Percentiles rank a stretch among this genome's conserved stretches.
Evolutionary conservation across 73 alveolate genomes (phyloP).

Genomic region (Diophrys appendiculata): DNA sequence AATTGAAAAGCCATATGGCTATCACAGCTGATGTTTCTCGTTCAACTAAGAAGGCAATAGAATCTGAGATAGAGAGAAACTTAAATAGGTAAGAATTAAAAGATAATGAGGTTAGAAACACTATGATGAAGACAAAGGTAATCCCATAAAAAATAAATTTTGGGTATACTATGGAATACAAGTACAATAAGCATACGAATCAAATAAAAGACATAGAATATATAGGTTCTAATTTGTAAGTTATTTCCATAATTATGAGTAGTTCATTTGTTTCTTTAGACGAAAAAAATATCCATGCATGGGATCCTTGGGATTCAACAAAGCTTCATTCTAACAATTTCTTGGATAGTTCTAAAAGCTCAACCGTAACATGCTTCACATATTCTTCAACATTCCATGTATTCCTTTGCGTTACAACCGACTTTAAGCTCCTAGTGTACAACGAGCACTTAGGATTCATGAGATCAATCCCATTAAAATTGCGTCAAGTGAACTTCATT

Average conservation of each 20-base stretch:
- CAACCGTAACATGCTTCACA: not conserved
- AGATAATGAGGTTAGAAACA: too few relatives aligned
- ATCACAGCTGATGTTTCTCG: too few relatives aligned
- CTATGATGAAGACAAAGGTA: too few relatives aligned
- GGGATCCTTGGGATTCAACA: conserved; percentile 7
- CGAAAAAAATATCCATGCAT: conserved; percentile 5
- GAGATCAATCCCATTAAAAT: not conserved
- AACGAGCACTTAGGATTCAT: conserved; percentile 52
- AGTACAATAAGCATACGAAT: not conserved
- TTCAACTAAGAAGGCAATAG: too few relatives aligned
- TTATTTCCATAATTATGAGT: too few relatives aligned
- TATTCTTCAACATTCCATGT: conserved; percentile 11
- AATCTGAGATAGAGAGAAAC: too few relatives aligned
- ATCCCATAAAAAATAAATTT: too few relatives aligned
- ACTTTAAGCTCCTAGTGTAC: conserved; percentile 49
- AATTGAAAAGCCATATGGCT: too few relatives aligned
- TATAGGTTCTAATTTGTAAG: not conserved
- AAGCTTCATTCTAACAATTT: not conserved
- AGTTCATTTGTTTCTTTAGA: not conserved
- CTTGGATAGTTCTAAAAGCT: conserved; percentile 17
- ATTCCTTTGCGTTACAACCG: conserved; percentile 23
- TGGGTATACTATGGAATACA: not conserved
- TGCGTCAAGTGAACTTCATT: not conserved
- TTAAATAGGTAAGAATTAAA: too few relatives aligned
- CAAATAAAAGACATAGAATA: not conserved